Evolutionary conservation across 2,329 filamentous ascomycete genomes (phyloP).

Genomic region (Talaromyces sp.): DNA sequence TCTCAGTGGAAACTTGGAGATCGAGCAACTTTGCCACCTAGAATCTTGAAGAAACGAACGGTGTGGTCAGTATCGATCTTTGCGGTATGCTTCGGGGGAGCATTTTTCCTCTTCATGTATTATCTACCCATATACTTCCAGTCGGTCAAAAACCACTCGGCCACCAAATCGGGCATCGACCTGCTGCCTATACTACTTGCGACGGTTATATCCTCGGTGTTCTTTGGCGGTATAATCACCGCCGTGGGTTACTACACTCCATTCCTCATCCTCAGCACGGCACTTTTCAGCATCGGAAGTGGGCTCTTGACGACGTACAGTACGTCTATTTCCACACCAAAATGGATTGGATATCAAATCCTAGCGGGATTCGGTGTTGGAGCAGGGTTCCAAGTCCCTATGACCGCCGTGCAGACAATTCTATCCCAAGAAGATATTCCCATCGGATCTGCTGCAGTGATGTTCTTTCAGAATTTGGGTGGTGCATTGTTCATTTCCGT

Average conservation of each 20-base stretch:
- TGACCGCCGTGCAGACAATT: constrained; percentile 27
- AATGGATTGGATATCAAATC: constrained; percentile 37
- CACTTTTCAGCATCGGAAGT: constrained; percentile 24
- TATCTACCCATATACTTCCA: constrained; percentile 53
- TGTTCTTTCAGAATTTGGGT: constrained; percentile 34
- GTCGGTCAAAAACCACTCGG: constrained; percentile 32
- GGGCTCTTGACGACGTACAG: constrained; percentile 25
- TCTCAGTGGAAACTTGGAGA: constrained; percentile 42
- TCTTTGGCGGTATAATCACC: constrained; percentile 30
- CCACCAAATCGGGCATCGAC: constrained; percentile 41
- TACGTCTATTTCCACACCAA: constrained; percentile 21
- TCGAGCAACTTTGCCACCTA: constrained; percentile 40
- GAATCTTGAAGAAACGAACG: constrained; percentile 40
- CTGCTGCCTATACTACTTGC: constrained; percentile 45
- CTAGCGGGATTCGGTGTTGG: constrained; percentile 30
- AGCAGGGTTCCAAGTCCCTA: constrained; percentile 27
- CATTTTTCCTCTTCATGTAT: constrained; percentile 43
- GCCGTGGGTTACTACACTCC: constrained; percentile 29
- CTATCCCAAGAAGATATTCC: constrained; percentile 30
- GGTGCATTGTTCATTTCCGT: constrained; percentile 33
- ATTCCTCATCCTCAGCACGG: constrained; percentile 28
- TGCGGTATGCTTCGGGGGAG: constrained; percentile 37
- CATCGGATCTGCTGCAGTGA: constrained; percentile 28
- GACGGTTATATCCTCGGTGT: constrained; percentile 29
- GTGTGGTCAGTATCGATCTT: constrained; percentile 37